Evolutionary conservation across 2,329 filamentous ascomycete genomes (phyloP), one percentile per base, ranked within the genome.

Genomic region (Nothophaeocryptopus gaeumannii): DNA sequence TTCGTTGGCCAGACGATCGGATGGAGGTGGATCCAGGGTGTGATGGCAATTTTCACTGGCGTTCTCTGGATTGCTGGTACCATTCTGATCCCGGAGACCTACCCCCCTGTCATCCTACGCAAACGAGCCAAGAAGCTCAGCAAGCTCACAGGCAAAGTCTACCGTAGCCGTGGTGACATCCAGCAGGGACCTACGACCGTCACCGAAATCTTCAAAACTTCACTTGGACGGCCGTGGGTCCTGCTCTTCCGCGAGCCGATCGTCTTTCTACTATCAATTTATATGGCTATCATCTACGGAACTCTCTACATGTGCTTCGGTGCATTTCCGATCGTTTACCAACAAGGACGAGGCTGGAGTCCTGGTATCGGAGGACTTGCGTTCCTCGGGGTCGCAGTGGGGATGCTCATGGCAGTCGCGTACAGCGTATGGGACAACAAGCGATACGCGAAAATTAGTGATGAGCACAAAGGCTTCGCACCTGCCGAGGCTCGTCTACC

Each of bases 11-110:
- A 83, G 61, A 74, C 75, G 1, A 74, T 75, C 3, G 83, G 83
- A 37, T 88, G 84, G 85, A 75, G 81, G 55, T 88, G 85, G 85
- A 78, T 87, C 26, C 74, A 81, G 67, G 82, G 81, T 2, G 67
- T 86, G 49, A 75, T 82, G 67, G 74, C 79, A 43, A 80, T 82
- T 52, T 84, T 87, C 64, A 83, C 80, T 2, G 82, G 81, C 8
- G 68, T 76, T 9, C 74, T 85, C 42, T 84, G 80, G 77, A 74
- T 83, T 39, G 40, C 75, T 38, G 77, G 75, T 46, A 62, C 72
- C 0, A 51, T 82, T 29, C 55, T 75, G 32, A 74, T 84, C 3
- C 81, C 80, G 2, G 81, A 84, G 66, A 84, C 81, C 0, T 84
- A 83, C 59, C 71, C 77, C 0, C 80, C 81, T 0, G 74, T 80